A percentile compares a stretch with the other conserved stretches of the same genome.
Conservation (phyloP, 2,329 filamentous ascomycete genomes). For the Bipolaris oryzae region DNA sequence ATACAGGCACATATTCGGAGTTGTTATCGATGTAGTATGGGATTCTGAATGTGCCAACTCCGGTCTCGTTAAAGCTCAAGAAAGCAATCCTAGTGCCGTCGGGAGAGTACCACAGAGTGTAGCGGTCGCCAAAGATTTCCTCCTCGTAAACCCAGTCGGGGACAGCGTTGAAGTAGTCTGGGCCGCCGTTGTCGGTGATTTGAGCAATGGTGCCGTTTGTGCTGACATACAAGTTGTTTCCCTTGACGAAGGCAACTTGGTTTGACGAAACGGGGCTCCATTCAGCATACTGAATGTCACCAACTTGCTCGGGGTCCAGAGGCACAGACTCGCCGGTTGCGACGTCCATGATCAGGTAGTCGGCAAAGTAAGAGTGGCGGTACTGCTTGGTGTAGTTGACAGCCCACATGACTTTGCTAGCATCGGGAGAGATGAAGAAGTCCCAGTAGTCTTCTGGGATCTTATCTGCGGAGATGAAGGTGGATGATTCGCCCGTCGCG, state of each 20-base stretch:
- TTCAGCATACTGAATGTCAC: slow-evolving; percentile 70
- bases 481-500: slow-evolving; percentile 61
- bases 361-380: slow-evolving; percentile 69
- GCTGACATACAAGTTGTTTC: slow-evolving; percentile 68
- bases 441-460: slow-evolving; percentile 62
- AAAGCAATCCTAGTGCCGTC: slow-evolving; percentile 62
- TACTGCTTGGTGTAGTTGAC: slow-evolving; percentile 73
- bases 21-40: slow-evolving; percentile 69
- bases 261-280: slow-evolving; percentile 63
- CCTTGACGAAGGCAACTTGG: slow-evolving; percentile 70
- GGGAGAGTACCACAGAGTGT: slow-evolving; percentile 63
- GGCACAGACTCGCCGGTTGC: slow-evolving; percentile 61
- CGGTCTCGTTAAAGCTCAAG: slow-evolving; percentile 67
- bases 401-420: slow-evolving; percentile 65
- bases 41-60: slow-evolving; percentile 68
- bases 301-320: slow-evolving; percentile 63
- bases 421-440: slow-evolving; percentile 67
- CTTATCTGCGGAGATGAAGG: slow-evolving; percentile 64
- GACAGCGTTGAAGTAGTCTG: slow-evolving; percentile 66
- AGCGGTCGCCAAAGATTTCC: slow-evolving; percentile 60
- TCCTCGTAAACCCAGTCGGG: slow-evolving; percentile 71
- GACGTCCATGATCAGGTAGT: slow-evolving; percentile 69
- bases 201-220: slow-evolving; percentile 60
- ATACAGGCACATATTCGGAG: slow-evolving; percentile 60
- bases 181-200: slow-evolving; percentile 65